Conservation (phyloP, 163 green algal genomes). For the Scenedesmus sp. region DNA sequence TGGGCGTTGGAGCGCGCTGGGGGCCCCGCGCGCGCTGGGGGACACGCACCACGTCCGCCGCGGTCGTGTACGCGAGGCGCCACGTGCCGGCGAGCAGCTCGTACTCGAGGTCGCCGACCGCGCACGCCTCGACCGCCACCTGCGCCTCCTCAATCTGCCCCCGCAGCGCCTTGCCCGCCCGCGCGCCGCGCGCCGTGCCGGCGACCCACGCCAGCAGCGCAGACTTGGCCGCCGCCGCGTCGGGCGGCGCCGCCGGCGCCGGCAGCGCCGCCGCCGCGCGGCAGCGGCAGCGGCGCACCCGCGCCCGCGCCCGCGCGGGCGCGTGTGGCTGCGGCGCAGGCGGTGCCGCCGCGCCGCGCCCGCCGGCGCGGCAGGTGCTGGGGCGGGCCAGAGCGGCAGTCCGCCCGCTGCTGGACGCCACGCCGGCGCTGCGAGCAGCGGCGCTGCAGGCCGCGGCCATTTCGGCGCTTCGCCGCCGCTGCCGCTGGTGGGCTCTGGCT, state of each 20-base stretch:
- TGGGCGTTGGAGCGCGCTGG: not conserved
- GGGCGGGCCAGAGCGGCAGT: too few relatives aligned
- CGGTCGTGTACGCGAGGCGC: constrained; percentile 83
- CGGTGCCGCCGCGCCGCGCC: not conserved
- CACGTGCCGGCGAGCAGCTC: constrained; percentile 73
- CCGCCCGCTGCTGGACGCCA: not conserved
- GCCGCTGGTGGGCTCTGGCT: too few relatives aligned
- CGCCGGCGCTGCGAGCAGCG: too few relatives aligned
- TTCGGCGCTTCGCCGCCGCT: too few relatives aligned
- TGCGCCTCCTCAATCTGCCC: constrained; percentile 47
- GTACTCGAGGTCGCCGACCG: constrained; percentile 65
- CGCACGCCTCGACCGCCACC: constrained; percentile 65
- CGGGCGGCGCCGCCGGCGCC: not conserved
- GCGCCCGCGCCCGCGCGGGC: not conserved
- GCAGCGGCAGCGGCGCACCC: not conserved
- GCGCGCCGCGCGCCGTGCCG: constrained; percentile 19
- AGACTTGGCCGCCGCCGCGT: not conserved
- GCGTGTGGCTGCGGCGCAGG: not conserved
- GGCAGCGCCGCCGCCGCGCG: not conserved
- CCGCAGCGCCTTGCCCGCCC: constrained; percentile 11
- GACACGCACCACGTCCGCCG: constrained; percentile 64
- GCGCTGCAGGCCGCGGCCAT: too few relatives aligned
- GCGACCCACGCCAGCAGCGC: constrained; percentile 33
- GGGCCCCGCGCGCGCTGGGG: not conserved
- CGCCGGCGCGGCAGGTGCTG: constrained; percentile 5